These are phyloP conservation scores for Pulicaria dysenterica DNA, from an alignment of 129 eudicot species.

Conservation along the genomic window DNA sequence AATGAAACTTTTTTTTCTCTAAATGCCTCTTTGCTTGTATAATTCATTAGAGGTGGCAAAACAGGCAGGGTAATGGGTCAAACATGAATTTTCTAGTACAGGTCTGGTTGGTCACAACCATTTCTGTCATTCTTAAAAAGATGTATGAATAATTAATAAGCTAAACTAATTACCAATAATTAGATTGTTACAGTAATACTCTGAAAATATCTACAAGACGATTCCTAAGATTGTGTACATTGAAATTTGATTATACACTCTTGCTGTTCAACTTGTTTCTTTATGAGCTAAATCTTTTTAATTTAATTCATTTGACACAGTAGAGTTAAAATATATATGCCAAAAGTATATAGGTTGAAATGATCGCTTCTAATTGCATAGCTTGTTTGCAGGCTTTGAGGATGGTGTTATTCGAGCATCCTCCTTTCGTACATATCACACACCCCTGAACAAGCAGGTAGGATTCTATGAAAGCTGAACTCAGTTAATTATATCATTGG, in stretches of 20 bases:
- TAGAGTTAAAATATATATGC: neutral
- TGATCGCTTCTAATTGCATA: neutral
- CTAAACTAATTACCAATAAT: neutral
- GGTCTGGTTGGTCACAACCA: slow-evolving; percentile 1
- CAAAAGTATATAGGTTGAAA: too few species aligned
- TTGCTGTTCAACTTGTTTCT: neutral
- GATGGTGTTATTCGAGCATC: slow-evolving; percentile 83
- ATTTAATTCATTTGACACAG: neutral
- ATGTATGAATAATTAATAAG: neutral
- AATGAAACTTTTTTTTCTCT: neutral
- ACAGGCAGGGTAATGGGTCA: slow-evolving; percentile 14
- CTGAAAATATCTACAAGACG: neutral
- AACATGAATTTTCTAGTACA: neutral
- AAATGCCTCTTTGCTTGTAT: neutral
- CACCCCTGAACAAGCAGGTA: slow-evolving; percentile 96
- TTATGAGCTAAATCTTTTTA: neutral
- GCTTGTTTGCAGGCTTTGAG: slow-evolving; percentile 63
- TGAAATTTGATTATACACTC: neutral
- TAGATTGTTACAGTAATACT: neutral
- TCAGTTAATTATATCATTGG: neutral
- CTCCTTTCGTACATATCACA: slow-evolving; percentile 92
- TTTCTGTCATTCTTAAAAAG: neutral
- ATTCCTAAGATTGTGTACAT: neutral
- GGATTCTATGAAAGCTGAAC: neutral
- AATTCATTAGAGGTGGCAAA: neutral